These are phyloP conservation scores for Carex kokanica DNA, from an alignment of 176 grass and related monocot genomes.

Conservation along the genomic window DNA sequence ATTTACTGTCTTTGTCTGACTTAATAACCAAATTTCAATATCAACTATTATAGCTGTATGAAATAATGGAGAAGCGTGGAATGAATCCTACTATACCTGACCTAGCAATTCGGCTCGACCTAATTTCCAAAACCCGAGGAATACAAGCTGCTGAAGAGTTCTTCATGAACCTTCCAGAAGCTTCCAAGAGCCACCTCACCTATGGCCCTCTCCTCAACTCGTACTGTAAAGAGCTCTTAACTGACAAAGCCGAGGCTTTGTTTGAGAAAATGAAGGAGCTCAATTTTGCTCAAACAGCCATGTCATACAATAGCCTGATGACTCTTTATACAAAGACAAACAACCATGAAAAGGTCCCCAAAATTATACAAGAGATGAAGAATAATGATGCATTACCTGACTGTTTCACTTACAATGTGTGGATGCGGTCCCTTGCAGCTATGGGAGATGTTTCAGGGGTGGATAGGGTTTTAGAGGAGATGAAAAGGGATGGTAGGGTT, in stretches of 20 bases:
- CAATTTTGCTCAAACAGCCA: constrained; percentile 70
- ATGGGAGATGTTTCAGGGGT: constrained; percentile 63
- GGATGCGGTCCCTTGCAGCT: constrained; percentile 82
- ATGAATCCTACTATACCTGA: constrained; percentile 87
- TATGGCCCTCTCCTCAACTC: constrained; percentile 89
- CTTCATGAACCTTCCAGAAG: constrained; percentile 85
- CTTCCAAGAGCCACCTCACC: constrained; percentile 83
- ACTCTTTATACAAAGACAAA: constrained; percentile 68
- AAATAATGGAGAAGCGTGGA: constrained; percentile 76
- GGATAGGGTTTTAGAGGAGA: constrained; percentile 89
- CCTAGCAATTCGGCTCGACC: constrained; percentile 79
- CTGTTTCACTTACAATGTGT: constrained; percentile 86
- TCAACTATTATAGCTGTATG: constrained; percentile 42
- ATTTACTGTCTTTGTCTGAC: neutral
- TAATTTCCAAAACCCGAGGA: constrained; percentile 72
- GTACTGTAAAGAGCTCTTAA: constrained; percentile 77
- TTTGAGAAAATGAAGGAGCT: constrained; percentile 90
- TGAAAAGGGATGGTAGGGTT: constrained; percentile 88
- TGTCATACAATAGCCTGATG: constrained; percentile 95
- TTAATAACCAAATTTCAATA: constrained; percentile 7
- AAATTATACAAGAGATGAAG: constrained; percentile 89
- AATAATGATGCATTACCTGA: constrained; percentile 67
- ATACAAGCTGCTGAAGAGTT: constrained; percentile 84
- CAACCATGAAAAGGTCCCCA: constrained; percentile 57
- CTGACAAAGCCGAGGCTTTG: constrained; percentile 61